Base-by-base conservation (phyloP, 2,329 filamentous ascomycete species). In the Myrmaecium sp. region DNA sequence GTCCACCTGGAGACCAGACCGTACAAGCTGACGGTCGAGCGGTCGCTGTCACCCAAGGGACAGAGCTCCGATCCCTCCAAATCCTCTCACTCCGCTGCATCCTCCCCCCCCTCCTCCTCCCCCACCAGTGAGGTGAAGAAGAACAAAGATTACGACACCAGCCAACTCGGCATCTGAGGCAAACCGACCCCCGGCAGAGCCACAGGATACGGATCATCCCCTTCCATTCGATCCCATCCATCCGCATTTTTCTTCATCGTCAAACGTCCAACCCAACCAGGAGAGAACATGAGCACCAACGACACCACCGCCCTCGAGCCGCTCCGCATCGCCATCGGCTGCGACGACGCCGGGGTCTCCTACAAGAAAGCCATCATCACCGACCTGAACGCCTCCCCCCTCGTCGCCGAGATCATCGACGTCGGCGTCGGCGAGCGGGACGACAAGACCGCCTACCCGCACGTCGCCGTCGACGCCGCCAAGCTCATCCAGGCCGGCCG, bases 361-460 rank as follows among this genome's bases (percentile, higher is more conserved):
- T 89, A 89, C 67, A 89, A 86, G 54, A 69, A 73, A 47, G 67
- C 69, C 38, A 74, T 91, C 57, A 80, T 79, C 47, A 59, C 63
- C 27, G 73, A 81, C 44, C 69, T 91, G 33, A 62, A 74, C 37
- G 59, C 66, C 25, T 68, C 78, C 52, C 54, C 66, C 3, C 69
- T 72, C 34, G 77, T 91, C 36, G 54, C 61, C 30, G 62, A 66
- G 33, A 62, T 89, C 36, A 62, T 67, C 34, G 81, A 91, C 44
- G 77, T 89, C 26, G 81, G 81, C 39, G 74, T 79, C 36, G 58
- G 68, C 39, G 58, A 61, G 23, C 43, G 60, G 29, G 55, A 60
- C 30, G 78, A 89, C 61, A 81, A 80, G 49, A 86, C 77, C 2
- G 74, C 80, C 3, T 91, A 91, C 51, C 78, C 81, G 0, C 74